Evolutionary conservation across 2,329 filamentous ascomycete species (phyloP).

Genomic region (Malbranchea zuffiana): DNA sequence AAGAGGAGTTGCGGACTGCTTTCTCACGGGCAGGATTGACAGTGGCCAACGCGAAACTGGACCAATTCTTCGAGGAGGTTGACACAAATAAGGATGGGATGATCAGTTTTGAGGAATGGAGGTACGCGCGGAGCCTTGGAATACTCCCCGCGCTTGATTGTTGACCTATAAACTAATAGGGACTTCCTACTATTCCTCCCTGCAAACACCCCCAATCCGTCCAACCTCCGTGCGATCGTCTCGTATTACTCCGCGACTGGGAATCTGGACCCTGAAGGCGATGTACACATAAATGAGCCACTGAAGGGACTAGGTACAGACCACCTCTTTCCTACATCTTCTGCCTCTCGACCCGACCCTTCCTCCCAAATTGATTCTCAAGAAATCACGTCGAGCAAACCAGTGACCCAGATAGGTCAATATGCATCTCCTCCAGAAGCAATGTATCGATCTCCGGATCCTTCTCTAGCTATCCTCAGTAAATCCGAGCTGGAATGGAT

Average conservation of each 20-base stretch:
- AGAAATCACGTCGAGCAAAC: slow-evolving; percentile 6
- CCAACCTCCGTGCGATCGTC: slow-evolving; percentile 66
- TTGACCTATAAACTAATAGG: slow-evolving; percentile 36
- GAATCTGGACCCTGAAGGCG: slow-evolving; percentile 84
- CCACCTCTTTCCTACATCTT: slow-evolving; percentile 31
- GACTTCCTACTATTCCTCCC: slow-evolving; percentile 86
- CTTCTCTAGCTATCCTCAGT: slow-evolving; percentile 23
- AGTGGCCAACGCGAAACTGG: slow-evolving; percentile 64
- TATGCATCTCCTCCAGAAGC: slow-evolving; percentile 7
- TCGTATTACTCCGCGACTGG: slow-evolving; percentile 86
- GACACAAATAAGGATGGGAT: slow-evolving; percentile 78
- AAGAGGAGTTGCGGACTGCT: slow-evolving; percentile 67
- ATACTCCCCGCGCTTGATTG: too few species aligned
- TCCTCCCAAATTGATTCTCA: slow-evolving; percentile 4
- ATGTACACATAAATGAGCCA: slow-evolving; percentile 84
- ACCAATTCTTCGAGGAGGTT: slow-evolving; percentile 79
- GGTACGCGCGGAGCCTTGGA: slow-evolving; percentile 50
- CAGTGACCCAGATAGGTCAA: slow-evolving; percentile 13
- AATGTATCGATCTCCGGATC: slow-evolving; percentile 16
- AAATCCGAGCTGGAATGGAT: slow-evolving; percentile 34
- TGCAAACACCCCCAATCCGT: slow-evolving; percentile 45
- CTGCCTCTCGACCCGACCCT: slow-evolving; percentile 15
- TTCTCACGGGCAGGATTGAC: slow-evolving; percentile 68
- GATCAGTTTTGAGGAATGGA: slow-evolving; percentile 92
- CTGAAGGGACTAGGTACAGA: slow-evolving; percentile 83